Conservation (phyloP, 129 eudicot species). For the Arctium minus region DNA sequence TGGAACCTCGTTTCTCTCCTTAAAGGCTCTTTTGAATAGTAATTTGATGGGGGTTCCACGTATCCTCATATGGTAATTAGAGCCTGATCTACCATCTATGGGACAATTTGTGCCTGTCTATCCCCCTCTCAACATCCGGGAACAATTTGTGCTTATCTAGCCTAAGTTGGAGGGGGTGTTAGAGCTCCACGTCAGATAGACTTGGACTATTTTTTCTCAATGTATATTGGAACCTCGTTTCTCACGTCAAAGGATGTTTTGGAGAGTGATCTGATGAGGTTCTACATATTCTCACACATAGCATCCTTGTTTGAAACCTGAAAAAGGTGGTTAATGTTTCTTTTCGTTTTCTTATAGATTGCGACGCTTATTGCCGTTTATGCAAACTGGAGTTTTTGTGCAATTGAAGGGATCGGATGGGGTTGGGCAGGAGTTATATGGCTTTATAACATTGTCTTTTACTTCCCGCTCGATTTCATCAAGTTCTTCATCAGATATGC, state of each 20-base stretch:
- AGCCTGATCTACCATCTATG: background rate
- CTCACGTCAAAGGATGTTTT: background rate
- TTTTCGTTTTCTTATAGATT: slow-evolving; percentile 32
- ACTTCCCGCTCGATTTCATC: slow-evolving; percentile 64
- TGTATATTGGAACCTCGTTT: background rate
- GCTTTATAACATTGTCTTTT: slow-evolving; percentile 60
- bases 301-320: background rate
- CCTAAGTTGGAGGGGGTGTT: background rate
- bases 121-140: background rate
- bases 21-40: background rate
- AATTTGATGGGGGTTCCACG: background rate
- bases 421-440: slow-evolving; percentile 86
- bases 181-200: background rate
- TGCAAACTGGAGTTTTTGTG: slow-evolving; percentile 72
- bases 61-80: background rate
- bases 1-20: background rate
- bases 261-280: background rate
- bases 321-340: background rate
- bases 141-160: background rate
- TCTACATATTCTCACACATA: background rate
- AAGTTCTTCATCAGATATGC: slow-evolving; percentile 63
- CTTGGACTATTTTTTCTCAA: background rate
- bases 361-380: slow-evolving; percentile 83
- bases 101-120: background rate
- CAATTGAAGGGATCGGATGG: slow-evolving; percentile 85